These are phyloP conservation scores for Hebeloma cylindrosporum DNA, from an alignment of 768 basidiomycete species.

Conservation along the genomic window DNA sequence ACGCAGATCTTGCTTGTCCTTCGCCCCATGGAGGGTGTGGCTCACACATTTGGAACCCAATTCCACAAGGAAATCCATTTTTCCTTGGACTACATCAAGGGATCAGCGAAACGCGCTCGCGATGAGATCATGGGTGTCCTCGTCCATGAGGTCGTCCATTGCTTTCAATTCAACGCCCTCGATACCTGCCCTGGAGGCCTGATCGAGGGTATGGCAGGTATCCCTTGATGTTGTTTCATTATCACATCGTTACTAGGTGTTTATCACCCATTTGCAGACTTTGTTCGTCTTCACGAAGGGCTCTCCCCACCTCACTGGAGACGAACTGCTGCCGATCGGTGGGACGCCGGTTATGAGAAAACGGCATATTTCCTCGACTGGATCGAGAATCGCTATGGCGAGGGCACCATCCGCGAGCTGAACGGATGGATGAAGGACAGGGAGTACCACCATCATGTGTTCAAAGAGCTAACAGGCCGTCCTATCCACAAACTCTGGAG, in stretches of 20 bases:
- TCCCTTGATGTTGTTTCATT: neutral
- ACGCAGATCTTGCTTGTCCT: slow-evolving; percentile 56
- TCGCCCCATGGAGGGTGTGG: slow-evolving; percentile 67
- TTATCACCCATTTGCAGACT: slow-evolving; percentile 46
- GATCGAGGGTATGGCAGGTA: slow-evolving; percentile 80
- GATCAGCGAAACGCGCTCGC: slow-evolving; percentile 37
- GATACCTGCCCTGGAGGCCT: slow-evolving; percentile 67
- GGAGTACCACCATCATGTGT: slow-evolving; percentile 51
- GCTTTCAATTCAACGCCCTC: slow-evolving; percentile 66
- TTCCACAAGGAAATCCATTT: slow-evolving; percentile 74
- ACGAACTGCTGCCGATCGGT: slow-evolving; percentile 43
- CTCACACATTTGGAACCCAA: slow-evolving; percentile 57
- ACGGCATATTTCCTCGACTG: slow-evolving; percentile 79
- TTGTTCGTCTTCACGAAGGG: slow-evolving; percentile 61
- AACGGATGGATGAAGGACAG: slow-evolving; percentile 53
- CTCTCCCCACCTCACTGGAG: slow-evolving; percentile 73
- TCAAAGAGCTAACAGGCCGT: slow-evolving; percentile 35
- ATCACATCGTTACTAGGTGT: neutral
- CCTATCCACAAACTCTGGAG: slow-evolving; percentile 18
- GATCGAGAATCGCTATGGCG: slow-evolving; percentile 54
- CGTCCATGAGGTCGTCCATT: slow-evolving; percentile 77
- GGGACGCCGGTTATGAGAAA: slow-evolving; percentile 76
- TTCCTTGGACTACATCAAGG: slow-evolving; percentile 62
- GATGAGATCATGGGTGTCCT: slow-evolving; percentile 74
- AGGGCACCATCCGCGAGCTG: slow-evolving; percentile 54